Conservation (phyloP, 306 rosid species). For the Dryas drummondii region DNA sequence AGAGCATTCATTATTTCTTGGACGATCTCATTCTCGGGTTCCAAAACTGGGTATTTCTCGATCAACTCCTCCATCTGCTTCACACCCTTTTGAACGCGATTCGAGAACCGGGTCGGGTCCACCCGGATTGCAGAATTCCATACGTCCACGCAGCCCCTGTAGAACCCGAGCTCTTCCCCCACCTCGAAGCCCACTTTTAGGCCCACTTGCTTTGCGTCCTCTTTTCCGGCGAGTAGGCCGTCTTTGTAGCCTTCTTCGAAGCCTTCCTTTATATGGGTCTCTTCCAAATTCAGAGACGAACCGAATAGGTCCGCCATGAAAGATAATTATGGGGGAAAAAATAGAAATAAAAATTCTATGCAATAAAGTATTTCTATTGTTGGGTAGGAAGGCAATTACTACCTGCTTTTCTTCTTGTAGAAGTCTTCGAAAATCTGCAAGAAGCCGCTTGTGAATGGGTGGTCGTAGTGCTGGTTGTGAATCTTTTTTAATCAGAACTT, state of each 20-base stretch:
- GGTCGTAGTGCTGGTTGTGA: not conserved
- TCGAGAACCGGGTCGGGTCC: slow-evolving; percentile 49
- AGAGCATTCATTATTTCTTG: slow-evolving; percentile 67
- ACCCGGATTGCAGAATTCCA: slow-evolving; percentile 56
- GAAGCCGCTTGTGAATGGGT: no score
- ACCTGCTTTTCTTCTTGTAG: not conserved
- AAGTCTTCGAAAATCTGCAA: not conserved
- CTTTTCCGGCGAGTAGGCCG: slow-evolving; percentile 54
- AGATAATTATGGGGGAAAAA: not conserved
- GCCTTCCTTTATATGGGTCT: slow-evolving; percentile 62
- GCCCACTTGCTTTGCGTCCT: slow-evolving; percentile 66
- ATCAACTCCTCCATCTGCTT: slow-evolving; percentile 68
- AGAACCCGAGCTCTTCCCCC: slow-evolving; percentile 80
- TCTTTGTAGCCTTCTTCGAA: slow-evolving; percentile 56
- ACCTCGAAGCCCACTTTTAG: slow-evolving; percentile 72
- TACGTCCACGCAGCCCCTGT: slow-evolving; percentile 55
- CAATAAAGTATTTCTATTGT: no score
- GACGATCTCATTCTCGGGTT: slow-evolving; percentile 61
- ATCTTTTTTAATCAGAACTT: not conserved
- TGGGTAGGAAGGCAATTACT: not conserved
- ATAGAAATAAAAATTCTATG: not conserved
- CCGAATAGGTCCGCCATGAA: slow-evolving; percentile 61
- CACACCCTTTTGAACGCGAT: slow-evolving; percentile 47
- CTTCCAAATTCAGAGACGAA: slow-evolving; percentile 60
- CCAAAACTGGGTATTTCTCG: slow-evolving; percentile 56